Evolutionary conservation across 2,329 filamentous ascomycete genomes (phyloP), one percentile per base, ranked within the genome.

Genomic region (Claviceps humidiphila): DNA sequence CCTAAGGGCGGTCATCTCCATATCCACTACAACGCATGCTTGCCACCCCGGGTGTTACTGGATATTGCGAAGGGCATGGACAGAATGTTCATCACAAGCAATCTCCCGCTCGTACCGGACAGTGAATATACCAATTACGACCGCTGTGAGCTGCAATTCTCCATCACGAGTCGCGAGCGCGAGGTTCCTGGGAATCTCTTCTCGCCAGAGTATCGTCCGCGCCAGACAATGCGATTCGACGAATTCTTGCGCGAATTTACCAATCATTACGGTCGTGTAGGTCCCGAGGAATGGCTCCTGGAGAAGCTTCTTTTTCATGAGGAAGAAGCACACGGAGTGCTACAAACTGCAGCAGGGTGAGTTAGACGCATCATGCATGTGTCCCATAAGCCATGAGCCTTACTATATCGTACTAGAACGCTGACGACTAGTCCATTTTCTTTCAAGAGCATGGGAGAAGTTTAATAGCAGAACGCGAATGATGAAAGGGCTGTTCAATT

Each of bases 1-100:
- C 85, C 85, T 43, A 89, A 89, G 64, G 85, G 84, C 2, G 76
- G 77, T 0, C 82, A 89, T 61, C 70, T 89, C 24, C 85, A 89
- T 64, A 77, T 88, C 24, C 85, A 89, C 64, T 89, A 87, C 71
- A 89, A 89, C 63, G 77, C 85, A n/a, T 86, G 84, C 55, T 69
- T 89, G 4, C 69, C 73, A 14, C 82, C 84, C 9, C 64, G 71
- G 2, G 73, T 81, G 5, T 69, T 89, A 20, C 70, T 89, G 13
- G 66, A 70, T 24, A 71, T 71, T 58, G 78, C 70, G 57, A 76
- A 71, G 70, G 71, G 56, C 5, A 79, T 82, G 71, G 61, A 74
- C 1, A 76, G 76, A 57, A 87, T 89, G 82, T 87, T 80, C 61
- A 82, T 89, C 58, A 80, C 76, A 53, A 86, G 82, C 66, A 57